Percentiles rank a stretch among this genome's conserved stretches.
phyloP scores from a whole-genome alignment of 2,329 filamentous ascomycete species.

The Diaporthe destruens region DNA sequence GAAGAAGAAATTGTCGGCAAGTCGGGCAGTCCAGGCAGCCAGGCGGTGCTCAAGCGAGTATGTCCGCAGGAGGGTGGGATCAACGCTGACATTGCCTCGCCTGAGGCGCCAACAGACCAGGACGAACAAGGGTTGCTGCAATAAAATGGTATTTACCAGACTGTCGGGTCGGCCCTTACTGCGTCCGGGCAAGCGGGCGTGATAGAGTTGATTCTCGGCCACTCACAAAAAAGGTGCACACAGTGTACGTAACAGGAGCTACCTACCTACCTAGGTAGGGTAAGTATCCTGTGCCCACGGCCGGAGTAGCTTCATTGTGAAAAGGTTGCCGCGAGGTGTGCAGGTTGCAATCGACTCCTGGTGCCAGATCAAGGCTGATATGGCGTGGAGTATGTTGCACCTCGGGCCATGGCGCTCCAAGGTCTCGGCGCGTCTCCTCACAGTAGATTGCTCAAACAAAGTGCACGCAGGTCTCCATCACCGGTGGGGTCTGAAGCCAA shows the following conservation, averaged over 20 bases:
- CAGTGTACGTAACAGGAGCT: background rate
- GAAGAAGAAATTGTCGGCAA: slow-evolving; percentile 3
- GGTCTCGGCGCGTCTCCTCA: background rate
- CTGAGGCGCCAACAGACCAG: background rate
- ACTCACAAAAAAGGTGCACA: slow-evolving; percentile 1
- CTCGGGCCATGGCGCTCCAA: slow-evolving; percentile 5
- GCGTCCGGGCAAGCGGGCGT: slow-evolving; percentile 27
- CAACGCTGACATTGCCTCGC: slow-evolving; percentile 18
- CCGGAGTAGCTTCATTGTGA: slow-evolving; percentile 10
- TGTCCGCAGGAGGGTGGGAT: slow-evolving; percentile 6
- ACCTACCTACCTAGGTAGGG: no score
- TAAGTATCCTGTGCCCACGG: slow-evolving; percentile 28
- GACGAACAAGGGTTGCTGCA: slow-evolving; percentile 4
- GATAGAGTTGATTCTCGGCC: slow-evolving; percentile 19
- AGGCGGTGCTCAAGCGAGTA: slow-evolving; percentile 1
- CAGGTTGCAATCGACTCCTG: slow-evolving; percentile 21
- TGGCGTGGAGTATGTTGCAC: slow-evolving; percentile 1
- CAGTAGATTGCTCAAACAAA: background rate
- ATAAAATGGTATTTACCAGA: slow-evolving; percentile 35
- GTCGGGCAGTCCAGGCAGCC: slow-evolving; percentile 2
- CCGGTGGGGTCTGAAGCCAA: background rate
- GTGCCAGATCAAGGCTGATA: slow-evolving; percentile 32
- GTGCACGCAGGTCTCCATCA: background rate
- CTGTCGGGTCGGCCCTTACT: slow-evolving; percentile 39
- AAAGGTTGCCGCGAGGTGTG: background rate